Percentiles rank a stretch among this genome's conserved stretches.
These are phyloP conservation scores for Dalbergia oliveri DNA, from an alignment of 306 rosid species.

Conservation along the genomic window DNA sequence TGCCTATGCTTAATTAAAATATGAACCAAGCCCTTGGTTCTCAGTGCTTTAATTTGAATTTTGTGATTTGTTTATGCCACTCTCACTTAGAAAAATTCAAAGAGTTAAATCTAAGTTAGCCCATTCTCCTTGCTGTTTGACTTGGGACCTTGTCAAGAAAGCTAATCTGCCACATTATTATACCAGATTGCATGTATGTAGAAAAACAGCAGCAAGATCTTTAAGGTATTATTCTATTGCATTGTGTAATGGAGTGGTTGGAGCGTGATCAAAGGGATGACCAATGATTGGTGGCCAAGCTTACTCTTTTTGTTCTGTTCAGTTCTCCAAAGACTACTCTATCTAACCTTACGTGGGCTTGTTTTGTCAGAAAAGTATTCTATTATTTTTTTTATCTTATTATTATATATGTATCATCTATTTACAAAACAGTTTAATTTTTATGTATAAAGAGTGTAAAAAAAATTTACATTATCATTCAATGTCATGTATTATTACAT, in stretches of 20 bases:
- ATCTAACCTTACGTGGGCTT: too few relatives aligned
- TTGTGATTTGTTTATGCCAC: not conserved
- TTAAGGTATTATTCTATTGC: not conserved
- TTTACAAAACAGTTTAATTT: too few relatives aligned
- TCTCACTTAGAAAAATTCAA: not conserved
- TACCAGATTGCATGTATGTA: not conserved
- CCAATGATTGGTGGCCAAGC: conserved; percentile 12
- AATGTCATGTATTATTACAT: too few relatives aligned
- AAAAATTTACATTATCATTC: too few relatives aligned
- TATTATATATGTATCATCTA: too few relatives aligned
- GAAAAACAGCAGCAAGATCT: not conserved
- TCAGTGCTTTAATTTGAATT: too few relatives aligned
- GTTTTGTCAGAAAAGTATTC: too few relatives aligned
- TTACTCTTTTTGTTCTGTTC: not conserved
- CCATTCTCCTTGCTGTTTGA: not conserved
- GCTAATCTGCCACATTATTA: not conserved
- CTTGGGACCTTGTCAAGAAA: not conserved
- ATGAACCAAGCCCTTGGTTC: too few relatives aligned
- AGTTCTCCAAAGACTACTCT: not conserved
- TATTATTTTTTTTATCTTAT: too few relatives aligned
- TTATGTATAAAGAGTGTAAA: too few relatives aligned
- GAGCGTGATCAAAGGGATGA: conserved; percentile 20
- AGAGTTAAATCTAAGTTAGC: not conserved
- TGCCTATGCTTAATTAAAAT: too few relatives aligned
- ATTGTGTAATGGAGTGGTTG: not conserved